Percentiles rank a stretch among this genome's conserved stretches.
Conservation (phyloP, 108 stramenopile species). For the Nitzschia putrida region DNA sequence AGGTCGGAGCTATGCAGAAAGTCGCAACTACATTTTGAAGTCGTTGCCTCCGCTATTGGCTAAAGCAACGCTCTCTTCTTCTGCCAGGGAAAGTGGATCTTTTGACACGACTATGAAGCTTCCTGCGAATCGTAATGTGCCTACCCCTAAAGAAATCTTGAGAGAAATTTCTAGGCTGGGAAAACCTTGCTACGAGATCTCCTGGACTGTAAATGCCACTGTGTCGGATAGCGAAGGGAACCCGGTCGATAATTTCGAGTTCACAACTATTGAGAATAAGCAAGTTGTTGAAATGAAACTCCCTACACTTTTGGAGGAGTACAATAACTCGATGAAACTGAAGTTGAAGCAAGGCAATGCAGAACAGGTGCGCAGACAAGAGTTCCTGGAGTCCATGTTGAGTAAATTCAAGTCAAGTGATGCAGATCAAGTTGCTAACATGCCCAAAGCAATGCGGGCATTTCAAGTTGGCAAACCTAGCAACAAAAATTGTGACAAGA, state of each 20-base stretch:
- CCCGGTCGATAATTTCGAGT: conserved; percentile 56
- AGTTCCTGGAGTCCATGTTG: conserved; percentile 39
- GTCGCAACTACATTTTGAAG: conserved; percentile 54
- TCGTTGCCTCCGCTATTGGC: conserved; percentile 58
- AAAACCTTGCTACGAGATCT: conserved; percentile 51
- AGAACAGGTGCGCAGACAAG: conserved; percentile 54
- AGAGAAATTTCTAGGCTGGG: conserved; percentile 43
- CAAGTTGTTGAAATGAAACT: conserved; percentile 43
- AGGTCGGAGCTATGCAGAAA: conserved; percentile 50
- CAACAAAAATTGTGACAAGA: no score
- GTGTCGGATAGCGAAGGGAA: conserved; percentile 45
- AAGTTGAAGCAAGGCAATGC: conserved; percentile 50
- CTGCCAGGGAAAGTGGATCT: conserved; percentile 32
- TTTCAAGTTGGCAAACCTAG: no score
- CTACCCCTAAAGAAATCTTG: conserved; percentile 50
- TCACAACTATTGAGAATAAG: conserved; percentile 62
- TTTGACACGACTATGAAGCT: neutral
- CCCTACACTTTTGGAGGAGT: conserved; percentile 53
- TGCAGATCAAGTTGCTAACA: neutral
- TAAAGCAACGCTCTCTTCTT: conserved; percentile 48
- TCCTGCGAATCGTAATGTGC: conserved; percentile 35
- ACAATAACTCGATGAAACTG: conserved; percentile 35
- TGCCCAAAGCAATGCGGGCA: neutral
- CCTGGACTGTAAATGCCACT: conserved; percentile 60
- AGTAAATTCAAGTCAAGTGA: neutral